Percentiles rank a stretch among this genome's conserved stretches.
Evolutionary conservation across 176 grass and related monocot species (phyloP).

Genomic region (Carex myosuroides): DNA sequence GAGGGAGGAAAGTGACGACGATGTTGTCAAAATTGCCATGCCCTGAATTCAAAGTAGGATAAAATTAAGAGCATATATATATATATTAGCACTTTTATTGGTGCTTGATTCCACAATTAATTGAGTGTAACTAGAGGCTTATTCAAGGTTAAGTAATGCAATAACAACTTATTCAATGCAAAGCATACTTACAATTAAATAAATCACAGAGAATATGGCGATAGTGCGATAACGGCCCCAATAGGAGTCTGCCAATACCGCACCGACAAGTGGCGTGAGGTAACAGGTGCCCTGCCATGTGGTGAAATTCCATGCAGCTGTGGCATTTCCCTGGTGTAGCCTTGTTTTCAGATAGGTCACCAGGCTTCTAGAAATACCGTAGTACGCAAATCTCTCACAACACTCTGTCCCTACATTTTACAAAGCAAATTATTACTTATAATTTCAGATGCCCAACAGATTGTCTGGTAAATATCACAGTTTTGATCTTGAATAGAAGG

Average conservation of each 20-base stretch:
- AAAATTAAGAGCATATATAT: background rate
- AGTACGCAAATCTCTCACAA: conserved; percentile 75
- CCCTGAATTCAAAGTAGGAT: conserved; percentile 37
- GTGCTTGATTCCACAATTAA: background rate
- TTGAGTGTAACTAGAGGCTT: background rate
- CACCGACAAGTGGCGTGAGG: conserved; percentile 73
- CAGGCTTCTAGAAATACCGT: conserved; percentile 71
- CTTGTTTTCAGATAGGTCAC: conserved; percentile 68
- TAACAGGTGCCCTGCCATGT: conserved; percentile 97
- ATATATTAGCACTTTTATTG: background rate
- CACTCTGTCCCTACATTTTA: conserved; percentile 53
- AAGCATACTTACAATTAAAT: conserved; percentile 67
- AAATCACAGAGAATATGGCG: conserved; percentile 61
- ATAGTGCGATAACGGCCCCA: conserved; percentile 87
- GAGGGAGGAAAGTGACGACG: conserved; percentile 52
- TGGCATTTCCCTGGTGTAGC: conserved; percentile 65
- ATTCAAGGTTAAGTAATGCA: background rate
- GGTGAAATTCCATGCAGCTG: conserved; percentile 72
- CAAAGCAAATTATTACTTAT: background rate
- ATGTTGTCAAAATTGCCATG: conserved; percentile 60
- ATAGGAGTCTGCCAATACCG: conserved; percentile 72
- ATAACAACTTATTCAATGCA: background rate
- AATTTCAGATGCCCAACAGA: background rate
- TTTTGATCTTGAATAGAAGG: background rate
- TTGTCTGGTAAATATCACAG: background rate